Base-by-base conservation (phyloP, 306 rosid genomes). In the Corylus americana region DNA sequence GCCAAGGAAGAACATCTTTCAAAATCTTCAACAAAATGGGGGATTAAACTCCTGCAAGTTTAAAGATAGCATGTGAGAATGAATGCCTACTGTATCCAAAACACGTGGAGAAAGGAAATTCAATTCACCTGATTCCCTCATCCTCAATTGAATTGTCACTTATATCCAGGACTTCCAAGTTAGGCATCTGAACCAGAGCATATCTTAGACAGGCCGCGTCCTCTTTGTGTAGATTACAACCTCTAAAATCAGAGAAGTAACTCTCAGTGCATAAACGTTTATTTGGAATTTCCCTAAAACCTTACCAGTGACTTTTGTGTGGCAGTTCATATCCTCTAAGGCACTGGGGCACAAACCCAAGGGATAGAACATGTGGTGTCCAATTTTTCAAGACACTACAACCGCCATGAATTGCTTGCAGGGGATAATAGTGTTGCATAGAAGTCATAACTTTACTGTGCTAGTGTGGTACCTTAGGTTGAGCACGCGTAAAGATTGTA, bases 121-220 rank as follows among this genome's bases (percentile, higher is more conserved):
- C 58, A 51, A 70, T 77, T 78, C 45, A 91, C 99, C 97, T 88
- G 87, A 95, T 84, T 84, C 98, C 99, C 70, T 77, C 92, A 82
- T 90, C 97, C 84, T 78, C 89, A 76, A 95, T 83, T 44, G 81
- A 79, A 90, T 93, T 95, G 63, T 91, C 99, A 80, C 99, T 86
- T 83, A 93, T 77, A 87, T 95, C 99, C 88, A 95, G 91, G 79
- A 83, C 87, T 92, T 90, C 96, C 96, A 95, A 85, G 78, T 84
- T 86, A 59, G 98, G 96, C 84, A 86, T 77, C 80, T 79, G 82
- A 69, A 81, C 76, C 35, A 95, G 81, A 80, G 94, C 94, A 88
- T 83, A 84, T 80, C 89, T 83, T 79, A 89, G 97, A 79, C 75
- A 84, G 80, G 85, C 83, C 5, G 45, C 86, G 74, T 95, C 98